Conservation (phyloP, 116 monocot species). For the Dioscorea cayenensis region DNA sequence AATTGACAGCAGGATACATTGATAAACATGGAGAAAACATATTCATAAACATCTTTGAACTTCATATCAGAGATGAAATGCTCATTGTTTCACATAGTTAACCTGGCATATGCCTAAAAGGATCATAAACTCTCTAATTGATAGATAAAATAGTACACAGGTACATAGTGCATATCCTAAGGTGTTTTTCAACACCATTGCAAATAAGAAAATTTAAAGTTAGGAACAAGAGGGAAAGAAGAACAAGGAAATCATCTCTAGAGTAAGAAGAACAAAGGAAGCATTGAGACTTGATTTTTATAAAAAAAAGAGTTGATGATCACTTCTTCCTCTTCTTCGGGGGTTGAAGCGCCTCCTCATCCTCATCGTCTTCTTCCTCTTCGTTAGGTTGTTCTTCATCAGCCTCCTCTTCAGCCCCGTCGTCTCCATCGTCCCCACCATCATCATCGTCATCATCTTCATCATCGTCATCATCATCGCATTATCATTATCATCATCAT, state of each 20-base stretch:
- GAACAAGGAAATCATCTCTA: constrained; percentile 2
- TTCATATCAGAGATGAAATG: not conserved
- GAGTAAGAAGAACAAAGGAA: not conserved
- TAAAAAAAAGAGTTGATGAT: constrained; percentile 6
- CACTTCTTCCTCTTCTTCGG: constrained; percentile 69
- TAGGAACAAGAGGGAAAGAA: not conserved
- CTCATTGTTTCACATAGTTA: not conserved
- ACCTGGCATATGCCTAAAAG: not conserved
- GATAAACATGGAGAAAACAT: not conserved
- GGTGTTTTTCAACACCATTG: not conserved
- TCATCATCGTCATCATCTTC: constrained; percentile 17
- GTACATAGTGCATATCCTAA: constrained; percentile 13
- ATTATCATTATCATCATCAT: not conserved
- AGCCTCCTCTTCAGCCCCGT: constrained; percentile 16
- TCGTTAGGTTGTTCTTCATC: constrained; percentile 18
- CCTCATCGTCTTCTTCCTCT: constrained; percentile 36
- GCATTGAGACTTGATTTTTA: not conserved
- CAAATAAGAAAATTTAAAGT: not conserved
- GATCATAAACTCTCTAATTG: constrained; percentile 3
- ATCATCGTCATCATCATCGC: constrained; percentile 20
- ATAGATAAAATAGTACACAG: constrained; percentile 10
- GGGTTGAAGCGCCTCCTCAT: constrained; percentile 43
- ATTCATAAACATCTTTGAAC: not conserved
- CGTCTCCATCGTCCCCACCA: constrained; percentile 14
- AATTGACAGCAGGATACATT: no score